Percentiles rank a stretch among this genome's conserved stretches.
phyloP scores from a whole-genome alignment of 2,329 filamentous ascomycete species.

The Arthrocladium fulminans region DNA sequence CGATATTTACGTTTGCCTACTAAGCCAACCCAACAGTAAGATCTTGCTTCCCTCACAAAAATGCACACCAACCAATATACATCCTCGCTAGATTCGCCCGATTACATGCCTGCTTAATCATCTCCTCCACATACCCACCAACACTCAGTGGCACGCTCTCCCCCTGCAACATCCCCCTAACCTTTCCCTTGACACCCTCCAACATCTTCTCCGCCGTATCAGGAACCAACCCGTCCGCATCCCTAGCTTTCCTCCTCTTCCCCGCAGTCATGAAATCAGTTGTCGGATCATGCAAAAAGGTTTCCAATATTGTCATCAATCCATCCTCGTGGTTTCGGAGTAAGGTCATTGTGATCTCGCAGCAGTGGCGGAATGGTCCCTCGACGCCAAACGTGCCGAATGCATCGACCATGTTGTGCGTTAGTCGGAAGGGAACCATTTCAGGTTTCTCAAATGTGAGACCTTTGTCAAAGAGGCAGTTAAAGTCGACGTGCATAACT shows the following conservation, averaged over 20 bases:
- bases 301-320: constrained; percentile 92
- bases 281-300: constrained; percentile 94
- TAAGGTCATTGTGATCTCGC: constrained; percentile 76
- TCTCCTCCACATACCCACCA: constrained; percentile 92
- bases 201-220: constrained; percentile 71
- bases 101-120: constrained; percentile 80
- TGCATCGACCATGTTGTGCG: constrained; percentile 96
- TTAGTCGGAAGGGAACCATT: constrained; percentile 88
- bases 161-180: constrained; percentile 70
- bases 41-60: constrained; percentile 40
- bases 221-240: constrained; percentile 42
- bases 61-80: constrained; percentile 92
- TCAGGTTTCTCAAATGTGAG: constrained; percentile 92
- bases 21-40: no score
- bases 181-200: constrained; percentile 78
- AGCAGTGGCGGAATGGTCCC: constrained; percentile 82
- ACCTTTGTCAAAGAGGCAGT: constrained; percentile 97
- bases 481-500: constrained; percentile 97
- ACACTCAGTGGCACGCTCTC: constrained; percentile 91
- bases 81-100: constrained; percentile 73
- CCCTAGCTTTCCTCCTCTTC: constrained; percentile 37
- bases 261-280: constrained; percentile 76
- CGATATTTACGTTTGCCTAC: no score
- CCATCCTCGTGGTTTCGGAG: constrained; percentile 90
- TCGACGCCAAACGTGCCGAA: constrained; percentile 92